phyloP scores from a whole-genome alignment of 2,329 filamentous ascomycete genomes.

The Talaromyces sp. region DNA sequence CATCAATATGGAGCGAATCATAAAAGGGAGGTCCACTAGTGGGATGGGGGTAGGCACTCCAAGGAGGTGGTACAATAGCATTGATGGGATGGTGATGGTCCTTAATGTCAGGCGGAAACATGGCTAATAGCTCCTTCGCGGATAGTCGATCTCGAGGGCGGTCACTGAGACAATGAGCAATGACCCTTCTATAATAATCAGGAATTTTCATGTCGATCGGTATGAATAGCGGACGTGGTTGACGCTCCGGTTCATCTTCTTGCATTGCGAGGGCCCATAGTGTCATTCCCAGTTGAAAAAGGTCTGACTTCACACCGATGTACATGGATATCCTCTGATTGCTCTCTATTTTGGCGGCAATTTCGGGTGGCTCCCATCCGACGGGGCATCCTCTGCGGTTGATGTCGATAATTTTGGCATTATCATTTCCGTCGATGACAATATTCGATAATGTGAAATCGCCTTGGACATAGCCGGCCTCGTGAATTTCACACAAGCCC shows the following conservation, averaged over 20 bases:
- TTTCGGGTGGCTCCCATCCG: conserved; percentile 95
- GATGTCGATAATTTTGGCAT: conserved; percentile 98
- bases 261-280: conserved; percentile 86
- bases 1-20: conserved; percentile 2
- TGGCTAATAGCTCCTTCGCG: conserved; percentile 65
- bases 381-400: conserved; percentile 95
- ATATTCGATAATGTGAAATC: conserved; percentile 98
- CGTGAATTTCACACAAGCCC: conserved; percentile 88
- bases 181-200: conserved; percentile 71
- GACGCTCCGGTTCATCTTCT: conserved; percentile 83
- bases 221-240: conserved; percentile 64
- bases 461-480: conserved; percentile 93
- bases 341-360: conserved; percentile 77
- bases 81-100: not conserved
- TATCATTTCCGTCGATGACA: conserved; percentile 76
- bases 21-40: conserved; percentile 10
- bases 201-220: conserved; percentile 58
- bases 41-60: not conserved
- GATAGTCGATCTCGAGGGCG: conserved; percentile 69
- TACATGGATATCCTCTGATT: conserved; percentile 93
- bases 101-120: conserved; percentile 56
- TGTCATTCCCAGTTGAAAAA: conserved; percentile 96
- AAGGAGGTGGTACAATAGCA: conserved; percentile 2
- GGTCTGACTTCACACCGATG: conserved; percentile 94
- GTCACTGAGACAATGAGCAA: conserved; percentile 71